Evolutionary conservation across 2,329 filamentous ascomycete species (phyloP).

Genomic region (Davidsoniella neocaledoniae): DNA sequence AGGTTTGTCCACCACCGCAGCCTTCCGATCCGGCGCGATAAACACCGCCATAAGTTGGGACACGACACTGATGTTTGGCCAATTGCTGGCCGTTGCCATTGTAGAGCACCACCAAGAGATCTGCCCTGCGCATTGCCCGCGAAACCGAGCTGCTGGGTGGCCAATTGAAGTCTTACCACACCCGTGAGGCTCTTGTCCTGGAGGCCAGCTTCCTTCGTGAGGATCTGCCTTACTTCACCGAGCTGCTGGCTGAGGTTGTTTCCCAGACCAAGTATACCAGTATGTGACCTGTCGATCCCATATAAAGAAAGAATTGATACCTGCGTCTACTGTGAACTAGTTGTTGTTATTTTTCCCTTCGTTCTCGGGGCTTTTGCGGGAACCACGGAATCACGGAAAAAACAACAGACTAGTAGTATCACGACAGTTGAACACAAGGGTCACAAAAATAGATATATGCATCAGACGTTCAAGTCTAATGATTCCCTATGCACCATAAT

Average conservation of each 20-base stretch:
- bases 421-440: too few relatives aligned
- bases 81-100: slow-evolving; percentile 24
- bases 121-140: slow-evolving; percentile 80
- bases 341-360: not conserved
- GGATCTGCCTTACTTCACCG: slow-evolving; percentile 93
- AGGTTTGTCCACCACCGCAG: slow-evolving; percentile 36
- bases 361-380: slow-evolving; percentile 8
- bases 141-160: slow-evolving; percentile 92
- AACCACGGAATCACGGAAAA: slow-evolving; percentile 6
- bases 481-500: not conserved
- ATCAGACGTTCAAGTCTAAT: not conserved
- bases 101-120: slow-evolving; percentile 73
- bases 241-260: slow-evolving; percentile 84
- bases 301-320: slow-evolving; percentile 2
- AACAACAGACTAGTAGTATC: not conserved
- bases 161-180: slow-evolving; percentile 74
- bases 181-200: slow-evolving; percentile 81
- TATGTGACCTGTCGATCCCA: slow-evolving; percentile 23
- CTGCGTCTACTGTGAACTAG: slow-evolving; percentile 12
- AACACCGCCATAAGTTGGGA: not conserved
- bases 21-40: slow-evolving; percentile 1
- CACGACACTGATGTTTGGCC: slow-evolving; percentile 21
- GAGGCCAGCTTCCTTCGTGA: slow-evolving; percentile 89
- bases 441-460: not conserved
- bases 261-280: slow-evolving; percentile 72